Base-by-base conservation (phyloP, 352 stramenopile species). In the Phytophthora europaea region DNA sequence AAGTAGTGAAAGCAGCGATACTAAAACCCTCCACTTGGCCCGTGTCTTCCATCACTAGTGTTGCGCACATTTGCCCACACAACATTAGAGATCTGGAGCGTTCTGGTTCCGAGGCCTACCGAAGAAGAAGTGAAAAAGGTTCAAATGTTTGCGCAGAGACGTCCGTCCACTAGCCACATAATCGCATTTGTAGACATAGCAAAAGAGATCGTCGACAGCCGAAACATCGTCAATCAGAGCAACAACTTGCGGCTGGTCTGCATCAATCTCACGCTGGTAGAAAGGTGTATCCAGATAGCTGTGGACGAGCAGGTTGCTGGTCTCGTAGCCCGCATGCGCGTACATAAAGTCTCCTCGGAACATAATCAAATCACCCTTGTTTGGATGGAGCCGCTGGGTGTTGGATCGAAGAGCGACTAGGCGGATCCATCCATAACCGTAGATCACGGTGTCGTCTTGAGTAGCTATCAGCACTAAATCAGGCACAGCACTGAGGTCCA, bases 111-210 rank as follows among this genome's bases (percentile, higher is more conserved):
- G 28, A 31, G 28, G 28, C 28, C 4, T 31, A 31, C 4, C 28
- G 16, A 53, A 53, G 20, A 13, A 13, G 20, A 53, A 26, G 47
- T 53, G n/a, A 53, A 53, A 53, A 23, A 2, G 47, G 47, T n/a
- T 20, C 20, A 53, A 53, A 53, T 53, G n/a, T n/a, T 53, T 53
- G 20, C 47, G 47, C 16, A 53, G 47, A 23, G 47, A 53, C 18
- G 47, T 53, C 22, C 15, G n/a, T 23, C 16, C 47, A 20, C 18
- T 26, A n/a, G 47, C 47, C 16, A 53, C 47, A 53, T 23, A 53
- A 10, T 16, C 9, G n/a, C 47, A 53, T 12, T 53, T 31, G 47
- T 53, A n/a, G 6, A 28, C 47, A 23, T 53, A 53, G n/a, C 47
- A 53, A n/a, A 53, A 26, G 23, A 53, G 1, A 23, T 23, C 47